Conservation (phyloP, 2,329 filamentous ascomycete species). For the Phaeosphaeria sp. region DNA sequence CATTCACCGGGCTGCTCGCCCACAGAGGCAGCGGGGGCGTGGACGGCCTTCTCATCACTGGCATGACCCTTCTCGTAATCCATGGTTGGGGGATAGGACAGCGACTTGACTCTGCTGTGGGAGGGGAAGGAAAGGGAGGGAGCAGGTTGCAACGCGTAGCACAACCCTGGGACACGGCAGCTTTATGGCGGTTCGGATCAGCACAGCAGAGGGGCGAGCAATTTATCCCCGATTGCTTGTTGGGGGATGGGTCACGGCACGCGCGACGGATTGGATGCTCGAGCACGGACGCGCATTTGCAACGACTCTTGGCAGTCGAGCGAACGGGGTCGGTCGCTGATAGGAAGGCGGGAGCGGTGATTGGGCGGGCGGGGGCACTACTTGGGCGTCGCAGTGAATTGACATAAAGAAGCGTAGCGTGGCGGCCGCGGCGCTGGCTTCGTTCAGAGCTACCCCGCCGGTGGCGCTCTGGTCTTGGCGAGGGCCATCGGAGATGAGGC, state of each 20-base stretch:
- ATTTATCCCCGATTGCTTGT: slow-evolving; percentile 22
- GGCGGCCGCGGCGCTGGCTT: slow-evolving; percentile 28
- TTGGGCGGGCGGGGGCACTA: slow-evolving; percentile 10
- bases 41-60: slow-evolving; percentile 36
- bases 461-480: slow-evolving; percentile 69
- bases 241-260: slow-evolving; percentile 19
- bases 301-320: slow-evolving; percentile 26
- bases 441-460: slow-evolving; percentile 48
- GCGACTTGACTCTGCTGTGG: background rate
- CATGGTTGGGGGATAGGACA: slow-evolving; percentile 24
- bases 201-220: slow-evolving; percentile 22
- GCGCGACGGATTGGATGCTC: slow-evolving; percentile 20
- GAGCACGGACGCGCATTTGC: slow-evolving; percentile 23
- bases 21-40: slow-evolving; percentile 8
- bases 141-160: background rate
- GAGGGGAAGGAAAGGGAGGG: background rate
- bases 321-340: slow-evolving; percentile 14
- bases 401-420: slow-evolving; percentile 25
- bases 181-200: slow-evolving; percentile 23
- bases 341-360: slow-evolving; percentile 20
- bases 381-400: slow-evolving; percentile 16
- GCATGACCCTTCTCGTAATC: slow-evolving; percentile 35
- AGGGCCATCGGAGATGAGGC: slow-evolving; percentile 28
- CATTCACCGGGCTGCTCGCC: slow-evolving; percentile 21
- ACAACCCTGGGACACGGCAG: slow-evolving; percentile 12